Evolutionary conservation across 2,329 filamentous ascomycete species (phyloP).

Genomic region (Elsinoe necatrix): DNA sequence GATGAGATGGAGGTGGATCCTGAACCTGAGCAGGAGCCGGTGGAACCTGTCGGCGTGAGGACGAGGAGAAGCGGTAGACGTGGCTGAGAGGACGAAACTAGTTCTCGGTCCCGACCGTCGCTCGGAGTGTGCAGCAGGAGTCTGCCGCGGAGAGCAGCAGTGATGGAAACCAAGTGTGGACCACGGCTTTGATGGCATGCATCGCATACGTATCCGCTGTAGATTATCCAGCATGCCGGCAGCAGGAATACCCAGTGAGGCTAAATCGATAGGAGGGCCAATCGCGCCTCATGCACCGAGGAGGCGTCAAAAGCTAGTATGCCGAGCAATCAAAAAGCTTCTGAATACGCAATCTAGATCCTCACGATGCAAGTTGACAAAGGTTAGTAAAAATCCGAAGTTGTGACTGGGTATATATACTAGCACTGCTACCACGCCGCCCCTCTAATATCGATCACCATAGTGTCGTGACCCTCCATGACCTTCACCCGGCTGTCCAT

Average conservation of each 20-base stretch:
- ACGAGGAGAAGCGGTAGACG: conserved; percentile 30
- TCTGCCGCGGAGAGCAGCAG: no score
- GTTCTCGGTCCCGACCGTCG: neutral
- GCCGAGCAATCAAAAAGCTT: neutral
- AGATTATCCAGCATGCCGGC: no score
- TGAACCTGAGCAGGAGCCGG: conserved; percentile 17
- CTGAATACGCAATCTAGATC: neutral
- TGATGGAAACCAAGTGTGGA: no score
- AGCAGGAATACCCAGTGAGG: no score
- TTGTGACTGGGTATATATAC: neutral
- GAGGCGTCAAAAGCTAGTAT: neutral
- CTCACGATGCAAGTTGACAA: neutral
- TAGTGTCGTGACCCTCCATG: neutral
- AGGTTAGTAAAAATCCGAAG: no score
- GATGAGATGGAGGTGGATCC: conserved; percentile 24
- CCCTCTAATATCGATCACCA: conserved; percentile 1
- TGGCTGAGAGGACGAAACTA: neutral
- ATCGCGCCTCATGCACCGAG: neutral
- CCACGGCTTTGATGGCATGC: neutral
- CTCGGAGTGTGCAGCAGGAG: neutral
- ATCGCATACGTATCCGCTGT: no score
- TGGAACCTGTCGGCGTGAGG: conserved; percentile 16
- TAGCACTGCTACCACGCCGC: neutral
- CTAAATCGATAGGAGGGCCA: neutral
- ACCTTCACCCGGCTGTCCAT: conserved; percentile 3